Base-by-base conservation (phyloP, 768 basidiomycete genomes). In the Auriscalpium microsporum region DNA sequence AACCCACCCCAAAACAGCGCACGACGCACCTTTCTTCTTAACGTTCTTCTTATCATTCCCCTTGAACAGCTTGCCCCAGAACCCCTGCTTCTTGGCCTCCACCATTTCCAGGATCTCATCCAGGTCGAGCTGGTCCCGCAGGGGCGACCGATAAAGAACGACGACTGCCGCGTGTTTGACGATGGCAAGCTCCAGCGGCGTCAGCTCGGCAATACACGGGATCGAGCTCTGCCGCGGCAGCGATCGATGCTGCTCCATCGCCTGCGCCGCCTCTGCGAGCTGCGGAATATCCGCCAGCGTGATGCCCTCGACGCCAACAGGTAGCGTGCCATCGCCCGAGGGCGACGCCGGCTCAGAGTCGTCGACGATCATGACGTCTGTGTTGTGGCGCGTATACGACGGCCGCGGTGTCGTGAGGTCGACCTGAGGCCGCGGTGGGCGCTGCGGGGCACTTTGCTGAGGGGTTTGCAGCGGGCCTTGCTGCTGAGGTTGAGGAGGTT, bases 21-120 rank as follows among this genome's bases (percentile, higher is more conserved):
- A 14, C 21, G 28, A 71, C 74, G 21, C 56, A 84, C 89, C 87
- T 70, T 91, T 90, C 73, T 89, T 90, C 82, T 89, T 86, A 68
- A 87, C 82, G 55, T 86, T 86, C 73, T 94, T 94, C 80, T 95
- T 92, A 59, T 94, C 86, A 36, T 79, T 81, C 16, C 80, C 68
- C 69, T 96, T 97, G 76, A 99, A 97, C 16, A 97, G 70, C 70
- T 94, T 92, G 60, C 90, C 89, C 94, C 94, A 99, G 72, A 96
- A 96, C 17, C 87, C 88, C 57, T 82, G 85, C 77, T 95, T 97
- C 78, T 95, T 90, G 19, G 76, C 76, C 68, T 97, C 94, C 33
- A 99, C 82, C 68, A 96, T 75, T 71, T 98, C 95, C 61, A 97
- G 69, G 52, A 98, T 76, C 67, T 99, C 96, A 58, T 98, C 96